phyloP scores from a whole-genome alignment of 352 stramenopile species.

The Phytophthora fragariae region DNA sequence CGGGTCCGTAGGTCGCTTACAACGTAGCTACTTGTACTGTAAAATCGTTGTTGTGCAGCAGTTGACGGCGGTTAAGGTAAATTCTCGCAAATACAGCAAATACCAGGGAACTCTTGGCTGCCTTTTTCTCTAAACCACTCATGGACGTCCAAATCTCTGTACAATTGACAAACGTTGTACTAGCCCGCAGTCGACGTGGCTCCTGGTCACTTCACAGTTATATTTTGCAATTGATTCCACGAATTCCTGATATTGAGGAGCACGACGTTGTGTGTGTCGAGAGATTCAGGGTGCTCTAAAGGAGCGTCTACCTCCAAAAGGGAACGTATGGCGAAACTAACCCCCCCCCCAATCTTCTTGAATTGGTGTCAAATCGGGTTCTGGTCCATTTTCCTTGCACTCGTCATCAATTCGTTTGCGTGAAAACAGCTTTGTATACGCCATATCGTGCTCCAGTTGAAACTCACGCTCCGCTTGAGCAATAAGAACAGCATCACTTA shows the following conservation, averaged over 20 bases:
- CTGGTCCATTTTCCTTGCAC: no score
- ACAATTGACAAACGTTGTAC: conserved; percentile 8
- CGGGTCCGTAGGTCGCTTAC: conserved; percentile 6
- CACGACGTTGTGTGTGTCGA: no score
- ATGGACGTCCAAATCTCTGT: conserved; percentile 4
- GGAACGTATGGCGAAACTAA: no score
- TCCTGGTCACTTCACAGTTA: conserved; percentile 3
- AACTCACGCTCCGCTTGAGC: conserved; percentile 2
- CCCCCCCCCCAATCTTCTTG: no score
- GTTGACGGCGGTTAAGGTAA: conserved; percentile 2
- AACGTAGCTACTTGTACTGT: conserved; percentile 12
- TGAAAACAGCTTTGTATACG: not conserved
- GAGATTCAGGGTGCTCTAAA: no score
- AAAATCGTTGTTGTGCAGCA: conserved; percentile 10
- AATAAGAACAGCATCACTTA: not conserved
- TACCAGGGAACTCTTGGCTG: no score
- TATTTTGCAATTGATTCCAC: conserved; percentile 7
- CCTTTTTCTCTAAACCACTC: no score
- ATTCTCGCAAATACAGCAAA: not conserved
- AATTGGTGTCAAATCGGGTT: no score
- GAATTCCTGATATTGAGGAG: not conserved
- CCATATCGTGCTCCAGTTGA: not conserved
- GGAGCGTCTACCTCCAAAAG: no score
- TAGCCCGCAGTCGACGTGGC: not conserved
- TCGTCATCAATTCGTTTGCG: no score